Evolutionary conservation across 352 stramenopile genomes (phyloP), one percentile per base, ranked within the genome.

Genomic region (Globisporangium apiculatum): DNA sequence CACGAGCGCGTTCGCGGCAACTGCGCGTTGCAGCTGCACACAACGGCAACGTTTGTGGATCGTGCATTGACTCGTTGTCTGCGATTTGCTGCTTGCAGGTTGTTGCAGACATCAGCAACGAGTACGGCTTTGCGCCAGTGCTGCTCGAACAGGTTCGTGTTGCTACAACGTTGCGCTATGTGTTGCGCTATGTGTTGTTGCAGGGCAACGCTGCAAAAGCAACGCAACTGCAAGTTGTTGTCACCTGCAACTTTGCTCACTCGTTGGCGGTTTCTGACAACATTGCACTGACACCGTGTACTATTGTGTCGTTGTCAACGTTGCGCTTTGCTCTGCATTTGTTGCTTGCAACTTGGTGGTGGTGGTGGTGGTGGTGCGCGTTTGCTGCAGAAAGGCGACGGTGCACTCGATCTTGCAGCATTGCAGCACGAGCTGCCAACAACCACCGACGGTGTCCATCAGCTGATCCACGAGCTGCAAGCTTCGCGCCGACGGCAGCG

Each of bases 391-490:
- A 66, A 12, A 55, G 60, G 60, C 58, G 57, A 52, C 17, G 11
- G 40, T 17, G 17, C 36, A 31, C 8, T 47, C 37, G 51, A 55
- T 17, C 36, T 55, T 6, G n/a, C 31, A 1, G 38, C 7, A 10
- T 11, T 45, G 36, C 24, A 17, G 14, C 40, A 43, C 7, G 37
- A 48, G 8, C 6, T 15, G 48, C 53, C 10, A 43, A 17, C n/a
- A 15, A 31, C 2, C 14, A 45, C 50, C 14, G 47, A 48, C 10
- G 64, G 67, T 38, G 53, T 67, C 18, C 60, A 55, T 5, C 60
- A 64, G n/a, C 52, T 70, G 10, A 57, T 70, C 35, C 60, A 67
- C 15, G 60, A 70, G 35, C 37, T 67, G 15, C 61, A 64, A 45
- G 60, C 62, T 62, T 75, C 71, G 49, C 36, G 71, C 12, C 51